Percentiles rank a stretch among this genome's conserved stretches.
These are phyloP conservation scores for Podaxis sp. DNA, from an alignment of 768 basidiomycete species.

Conservation along the genomic window DNA sequence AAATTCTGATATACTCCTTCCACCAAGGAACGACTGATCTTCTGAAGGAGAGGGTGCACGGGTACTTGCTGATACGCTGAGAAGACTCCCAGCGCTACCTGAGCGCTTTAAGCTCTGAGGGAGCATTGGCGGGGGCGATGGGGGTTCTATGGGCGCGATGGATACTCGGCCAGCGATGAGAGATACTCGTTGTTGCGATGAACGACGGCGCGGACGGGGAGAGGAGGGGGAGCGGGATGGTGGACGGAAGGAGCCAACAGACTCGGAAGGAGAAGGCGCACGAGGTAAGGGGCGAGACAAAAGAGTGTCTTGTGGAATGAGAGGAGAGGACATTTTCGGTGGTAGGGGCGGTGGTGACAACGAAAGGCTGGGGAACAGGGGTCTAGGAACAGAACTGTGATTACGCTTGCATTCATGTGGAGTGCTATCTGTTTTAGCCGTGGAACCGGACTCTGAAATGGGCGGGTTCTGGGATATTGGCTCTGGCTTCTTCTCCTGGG, in stretches of 20 bases:
- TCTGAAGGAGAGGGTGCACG: constrained; percentile 59
- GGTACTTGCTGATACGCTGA: constrained; percentile 57
- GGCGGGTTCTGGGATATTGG: constrained; percentile 6
- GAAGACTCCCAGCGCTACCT: constrained; percentile 55
- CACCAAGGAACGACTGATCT: constrained; percentile 47
- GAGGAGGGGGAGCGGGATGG: constrained; percentile 48
- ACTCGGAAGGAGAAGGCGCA: constrained; percentile 22
- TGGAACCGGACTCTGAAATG: constrained; percentile 6
- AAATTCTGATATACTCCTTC: constrained; percentile 80
- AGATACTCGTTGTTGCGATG: constrained; percentile 82
- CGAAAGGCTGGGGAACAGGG: constrained; percentile 16
- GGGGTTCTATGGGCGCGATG: constrained; percentile 72
- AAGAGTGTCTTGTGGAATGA: not conserved
- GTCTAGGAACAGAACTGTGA: constrained; percentile 19
- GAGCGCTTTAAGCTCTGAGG: constrained; percentile 63
- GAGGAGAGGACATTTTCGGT: constrained; percentile 11
- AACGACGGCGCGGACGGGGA: constrained; percentile 66
- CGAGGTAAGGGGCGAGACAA: constrained; percentile 17
- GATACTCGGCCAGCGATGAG: constrained; percentile 78
- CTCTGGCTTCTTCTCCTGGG: constrained; percentile 16
- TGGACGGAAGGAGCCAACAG: constrained; percentile 24
- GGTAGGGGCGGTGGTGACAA: constrained; percentile 20
- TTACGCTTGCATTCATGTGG: constrained; percentile 34
- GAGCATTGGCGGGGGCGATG: constrained; percentile 55
- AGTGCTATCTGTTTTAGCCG: not conserved